A percentile compares a stretch with the other conserved stretches of the same genome.
phyloP scores from a whole-genome alignment of 2,329 filamentous ascomycete genomes.

The Penicillium sp. region DNA sequence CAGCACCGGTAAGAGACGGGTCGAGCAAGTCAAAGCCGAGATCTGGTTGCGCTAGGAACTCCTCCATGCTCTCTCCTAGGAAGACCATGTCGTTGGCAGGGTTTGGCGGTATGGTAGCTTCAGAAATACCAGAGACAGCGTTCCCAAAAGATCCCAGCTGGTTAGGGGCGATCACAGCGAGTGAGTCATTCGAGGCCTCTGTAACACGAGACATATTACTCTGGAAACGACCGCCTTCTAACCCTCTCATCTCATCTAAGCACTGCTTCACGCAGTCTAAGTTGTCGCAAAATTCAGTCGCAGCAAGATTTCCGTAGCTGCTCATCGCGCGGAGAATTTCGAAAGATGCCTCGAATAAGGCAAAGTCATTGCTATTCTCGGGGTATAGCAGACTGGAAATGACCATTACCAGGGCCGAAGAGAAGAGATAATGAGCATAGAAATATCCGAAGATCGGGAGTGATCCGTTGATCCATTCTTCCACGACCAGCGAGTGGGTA shows the following conservation, averaged over 20 bases:
- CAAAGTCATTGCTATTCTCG: slow-evolving; percentile 21
- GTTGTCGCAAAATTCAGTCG: slow-evolving; percentile 30
- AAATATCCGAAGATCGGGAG: slow-evolving; percentile 36
- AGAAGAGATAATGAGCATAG: slow-evolving; percentile 37
- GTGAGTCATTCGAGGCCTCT: not conserved
- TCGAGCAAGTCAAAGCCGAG: slow-evolving; percentile 16
- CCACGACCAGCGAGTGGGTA: slow-evolving; percentile 30
- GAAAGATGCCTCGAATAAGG: slow-evolving; percentile 24
- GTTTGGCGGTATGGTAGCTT: not conserved
- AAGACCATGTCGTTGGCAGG: slow-evolving; percentile 15
- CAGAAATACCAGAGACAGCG: not conserved
- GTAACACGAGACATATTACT: not conserved
- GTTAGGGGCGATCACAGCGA: not conserved
- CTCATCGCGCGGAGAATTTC: slow-evolving; percentile 29
- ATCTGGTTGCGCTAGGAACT: slow-evolving; percentile 17
- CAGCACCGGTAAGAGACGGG: slow-evolving; percentile 14
- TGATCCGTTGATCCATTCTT: slow-evolving; percentile 34
- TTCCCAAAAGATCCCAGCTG: not conserved
- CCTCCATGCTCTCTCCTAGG: slow-evolving; percentile 19
- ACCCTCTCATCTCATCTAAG: not conserved
- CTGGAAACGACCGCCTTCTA: not conserved
- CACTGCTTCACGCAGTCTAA: slow-evolving; percentile 18
- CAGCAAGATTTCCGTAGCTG: slow-evolving; percentile 31
- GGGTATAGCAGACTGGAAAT: slow-evolving; percentile 27
- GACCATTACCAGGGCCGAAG: slow-evolving; percentile 32